Conservation (phyloP, 805 yeast genomes). For the Komagataella kurtzmanii region DNA sequence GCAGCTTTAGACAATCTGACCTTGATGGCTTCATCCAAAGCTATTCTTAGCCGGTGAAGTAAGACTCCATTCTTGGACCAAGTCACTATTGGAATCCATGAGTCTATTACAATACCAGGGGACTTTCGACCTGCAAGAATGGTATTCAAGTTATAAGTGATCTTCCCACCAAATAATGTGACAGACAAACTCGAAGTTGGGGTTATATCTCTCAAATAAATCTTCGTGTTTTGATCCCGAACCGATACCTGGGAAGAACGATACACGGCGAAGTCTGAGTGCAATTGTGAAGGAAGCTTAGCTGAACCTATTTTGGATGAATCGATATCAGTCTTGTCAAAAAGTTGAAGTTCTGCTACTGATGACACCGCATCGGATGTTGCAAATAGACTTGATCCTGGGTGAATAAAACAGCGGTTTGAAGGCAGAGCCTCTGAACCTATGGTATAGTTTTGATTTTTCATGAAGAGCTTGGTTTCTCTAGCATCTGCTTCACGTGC, state of each 20-base stretch:
- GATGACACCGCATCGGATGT: slow-evolving; percentile 17
- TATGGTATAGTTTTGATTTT: slow-evolving; percentile 39
- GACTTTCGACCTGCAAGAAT: slow-evolving; percentile 32
- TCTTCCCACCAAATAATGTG: slow-evolving; percentile 70
- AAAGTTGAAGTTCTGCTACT: background rate
- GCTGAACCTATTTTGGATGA: slow-evolving; percentile 6
- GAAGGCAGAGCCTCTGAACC: slow-evolving; percentile 28
- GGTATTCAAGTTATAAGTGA: slow-evolving; percentile 39
- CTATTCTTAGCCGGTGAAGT: slow-evolving; percentile 49
- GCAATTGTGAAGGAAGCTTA: slow-evolving; percentile 18
- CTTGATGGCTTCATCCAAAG: slow-evolving; percentile 58
- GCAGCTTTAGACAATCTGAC: slow-evolving; percentile 41
- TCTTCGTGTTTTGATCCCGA: slow-evolving; percentile 37
- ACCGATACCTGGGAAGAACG: slow-evolving; percentile 28
- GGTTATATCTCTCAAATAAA: slow-evolving; percentile 63
- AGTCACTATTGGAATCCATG: slow-evolving; percentile 83
- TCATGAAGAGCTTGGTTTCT: slow-evolving; percentile 57
- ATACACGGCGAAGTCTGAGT: slow-evolving; percentile 51
- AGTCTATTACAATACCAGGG: slow-evolving; percentile 76
- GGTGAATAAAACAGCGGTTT: slow-evolving; percentile 71
- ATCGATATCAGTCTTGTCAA: slow-evolving; percentile 24
- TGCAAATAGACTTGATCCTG: slow-evolving; percentile 66
- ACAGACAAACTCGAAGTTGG: slow-evolving; percentile 66
- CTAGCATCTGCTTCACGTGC: slow-evolving; percentile 78
- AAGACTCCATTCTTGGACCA: slow-evolving; percentile 93